A percentile compares a stretch with the other conserved stretches of the same genome.
Evolutionary conservation across 257 asterid species (phyloP).

Genomic region (Jacaranda mimosifolia): DNA sequence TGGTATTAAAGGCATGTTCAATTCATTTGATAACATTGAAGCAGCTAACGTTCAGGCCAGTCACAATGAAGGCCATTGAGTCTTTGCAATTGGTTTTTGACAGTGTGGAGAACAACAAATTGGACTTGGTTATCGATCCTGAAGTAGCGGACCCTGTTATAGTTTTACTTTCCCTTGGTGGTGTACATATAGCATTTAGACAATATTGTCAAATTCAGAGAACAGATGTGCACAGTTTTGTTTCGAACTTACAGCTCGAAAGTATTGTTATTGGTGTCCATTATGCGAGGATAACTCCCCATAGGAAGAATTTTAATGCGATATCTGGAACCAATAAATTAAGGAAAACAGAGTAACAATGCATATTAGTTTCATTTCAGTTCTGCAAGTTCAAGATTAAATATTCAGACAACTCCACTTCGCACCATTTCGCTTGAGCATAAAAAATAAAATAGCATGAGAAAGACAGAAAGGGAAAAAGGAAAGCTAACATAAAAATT

Average conservation of each 20-base stretch:
- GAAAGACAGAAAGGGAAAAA: background rate
- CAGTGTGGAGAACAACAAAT: background rate
- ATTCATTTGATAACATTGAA: background rate
- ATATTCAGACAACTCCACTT: background rate
- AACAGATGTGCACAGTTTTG: slow-evolving; percentile 4
- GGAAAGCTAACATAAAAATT: slow-evolving; percentile 4
- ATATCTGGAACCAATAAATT: slow-evolving; percentile 62
- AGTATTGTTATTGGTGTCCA: slow-evolving; percentile 84
- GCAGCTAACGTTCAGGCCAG: too few relatives aligned
- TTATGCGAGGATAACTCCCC: slow-evolving; percentile 99
- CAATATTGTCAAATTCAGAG: slow-evolving; percentile 23
- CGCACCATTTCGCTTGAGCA: slow-evolving; percentile 4
- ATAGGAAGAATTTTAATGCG: slow-evolving; percentile 92
- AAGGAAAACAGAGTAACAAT: slow-evolving; percentile 41
- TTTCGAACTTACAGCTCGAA: slow-evolving; percentile 86
- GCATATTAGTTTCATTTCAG: slow-evolving; percentile 16
- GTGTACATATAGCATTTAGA: slow-evolving; percentile 8
- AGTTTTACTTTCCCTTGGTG: background rate
- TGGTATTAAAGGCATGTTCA: slow-evolving; percentile 5
- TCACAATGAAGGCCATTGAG: too few relatives aligned
- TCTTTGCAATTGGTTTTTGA: too few relatives aligned
- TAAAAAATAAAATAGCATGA: background rate
- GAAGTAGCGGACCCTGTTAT: background rate
- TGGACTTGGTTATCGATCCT: background rate
- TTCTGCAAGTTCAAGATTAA: slow-evolving; percentile 27